Conservation (phyloP, 2,329 filamentous ascomycete species). For the Xylaria sp. region DNA sequence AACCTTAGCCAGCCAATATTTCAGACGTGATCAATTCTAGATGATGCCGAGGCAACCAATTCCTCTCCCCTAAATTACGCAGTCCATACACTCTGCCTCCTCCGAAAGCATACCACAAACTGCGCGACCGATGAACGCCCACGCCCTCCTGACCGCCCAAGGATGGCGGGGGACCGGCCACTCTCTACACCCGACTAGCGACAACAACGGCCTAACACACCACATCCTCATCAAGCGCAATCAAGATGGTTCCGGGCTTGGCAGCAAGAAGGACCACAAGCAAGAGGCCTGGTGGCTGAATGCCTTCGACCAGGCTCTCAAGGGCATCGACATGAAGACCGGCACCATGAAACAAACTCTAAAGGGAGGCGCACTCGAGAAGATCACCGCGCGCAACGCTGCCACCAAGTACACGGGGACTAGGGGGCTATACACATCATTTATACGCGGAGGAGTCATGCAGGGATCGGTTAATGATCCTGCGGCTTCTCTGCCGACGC, state of each 20-base stretch:
- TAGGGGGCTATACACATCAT: constrained; percentile 80
- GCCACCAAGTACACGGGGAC: constrained; percentile 66
- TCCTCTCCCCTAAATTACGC: not conserved
- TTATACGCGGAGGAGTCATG: constrained; percentile 83
- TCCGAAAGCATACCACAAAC: not conserved
- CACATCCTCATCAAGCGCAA: constrained; percentile 87
- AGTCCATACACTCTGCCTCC: not conserved
- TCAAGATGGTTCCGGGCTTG: constrained; percentile 81
- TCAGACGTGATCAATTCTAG: not conserved
- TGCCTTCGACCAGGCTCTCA: constrained; percentile 90
- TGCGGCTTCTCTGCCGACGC: constrained; percentile 42
- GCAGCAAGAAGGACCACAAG: constrained; percentile 74
- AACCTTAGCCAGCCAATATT: not conserved
- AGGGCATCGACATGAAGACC: constrained; percentile 74
- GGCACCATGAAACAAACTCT: constrained; percentile 67
- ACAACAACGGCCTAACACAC: constrained; percentile 79
- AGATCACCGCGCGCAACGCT: constrained; percentile 61
- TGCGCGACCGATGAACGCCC: constrained; percentile 75
- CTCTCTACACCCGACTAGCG: constrained; percentile 80
- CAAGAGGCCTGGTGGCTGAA: constrained; percentile 97
- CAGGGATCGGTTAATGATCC: constrained; percentile 70
- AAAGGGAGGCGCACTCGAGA: constrained; percentile 60
- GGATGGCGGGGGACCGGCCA: constrained; percentile 92
- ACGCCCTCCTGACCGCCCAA: constrained; percentile 82
- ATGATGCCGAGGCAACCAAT: not conserved